Evolutionary conservation across 2,329 filamentous ascomycete genomes (phyloP).

Genomic region (Diaporthe ilicicola): DNA sequence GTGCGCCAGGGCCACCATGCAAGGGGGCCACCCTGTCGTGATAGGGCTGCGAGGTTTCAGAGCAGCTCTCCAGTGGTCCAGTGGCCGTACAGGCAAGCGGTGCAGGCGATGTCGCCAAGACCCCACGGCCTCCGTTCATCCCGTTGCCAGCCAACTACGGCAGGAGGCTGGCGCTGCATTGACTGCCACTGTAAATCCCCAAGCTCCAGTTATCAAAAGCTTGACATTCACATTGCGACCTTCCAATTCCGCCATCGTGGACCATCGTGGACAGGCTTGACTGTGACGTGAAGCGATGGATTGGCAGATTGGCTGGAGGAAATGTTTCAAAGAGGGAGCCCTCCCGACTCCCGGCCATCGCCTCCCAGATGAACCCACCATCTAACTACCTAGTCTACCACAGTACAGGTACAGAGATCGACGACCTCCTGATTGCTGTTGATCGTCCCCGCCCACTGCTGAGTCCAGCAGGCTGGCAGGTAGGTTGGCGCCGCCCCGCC

Average conservation of each 20-base stretch:
- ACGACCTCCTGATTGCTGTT: conserved; percentile 22
- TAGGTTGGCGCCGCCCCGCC: neutral
- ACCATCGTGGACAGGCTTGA: neutral
- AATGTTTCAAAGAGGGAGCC: conserved; percentile 14
- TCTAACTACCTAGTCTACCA: neutral
- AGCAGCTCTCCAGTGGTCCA: neutral
- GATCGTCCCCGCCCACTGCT: conserved; percentile 20
- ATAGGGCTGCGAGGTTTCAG: conserved; percentile 18
- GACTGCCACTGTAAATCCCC: neutral
- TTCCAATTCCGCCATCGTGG: neutral
- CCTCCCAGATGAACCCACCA: neutral
- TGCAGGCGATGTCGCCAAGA: neutral
- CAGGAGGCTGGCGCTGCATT: neutral
- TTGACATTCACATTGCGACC: neutral
- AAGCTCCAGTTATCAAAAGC: conserved; percentile 4
- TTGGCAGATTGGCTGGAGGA: conserved; percentile 17
- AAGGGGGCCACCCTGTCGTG: neutral
- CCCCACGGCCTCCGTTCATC: conserved; percentile 4
- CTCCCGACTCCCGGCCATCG: neutral
- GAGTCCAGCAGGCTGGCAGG: neutral
- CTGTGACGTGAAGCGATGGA: conserved; percentile 9
- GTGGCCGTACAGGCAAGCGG: neutral
- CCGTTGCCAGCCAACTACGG: conserved; percentile 3
- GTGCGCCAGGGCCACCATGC: too few relatives aligned
- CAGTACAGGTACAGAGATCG: conserved; percentile 13